Evolutionary conservation across 805 yeast genomes (phyloP), one percentile per base, ranked within the genome.

Genomic region (Wickerhamomyces bisporus): DNA sequence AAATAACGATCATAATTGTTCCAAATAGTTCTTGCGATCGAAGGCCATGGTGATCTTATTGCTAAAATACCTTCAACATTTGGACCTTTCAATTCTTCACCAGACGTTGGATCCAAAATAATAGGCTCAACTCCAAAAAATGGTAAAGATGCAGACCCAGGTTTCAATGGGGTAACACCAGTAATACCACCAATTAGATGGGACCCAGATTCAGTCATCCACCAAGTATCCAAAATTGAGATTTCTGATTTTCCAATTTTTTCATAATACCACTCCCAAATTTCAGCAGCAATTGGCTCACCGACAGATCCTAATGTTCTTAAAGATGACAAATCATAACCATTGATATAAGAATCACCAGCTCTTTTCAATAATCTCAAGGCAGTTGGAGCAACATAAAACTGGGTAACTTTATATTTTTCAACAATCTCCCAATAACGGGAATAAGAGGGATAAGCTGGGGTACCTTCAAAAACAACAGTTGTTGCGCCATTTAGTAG

Each of bases 211-310:
- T 85, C 95, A 4, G 95, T 85, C 68, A 83, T 89, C 94, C 94
- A 85, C 70, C 83, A 84, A 26, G 95, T 85, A 63, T 85, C 95
- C 53, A 81, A 70, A 45, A 85, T 41, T 76, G 58, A 83, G 81
- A 52, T 84, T 75, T 59, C 80, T 67, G 37, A 76, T 73, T 57
- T 74, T 53, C 91, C 93, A 52, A 83, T 75, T 50, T 73, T 68
- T n/a, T 86, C 91, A 61, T 85, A 79, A 67, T 93, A 93, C 98
- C 98, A 93, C 62, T 87, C 94, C 98, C 98, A 93, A 50, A 93
- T 80, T 62, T 93, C 98, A 42, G 95, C 87, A 33, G 97, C 94
- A 62, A 91, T 91, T 50, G 98, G 98, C 70, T 93, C 98, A 62
- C 98, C 98, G 35, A 91, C 98, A 14, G 97, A 86, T 42, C 98